phyloP scores from a whole-genome alignment of 805 yeast species.

The Geotrichum ghanense region DNA sequence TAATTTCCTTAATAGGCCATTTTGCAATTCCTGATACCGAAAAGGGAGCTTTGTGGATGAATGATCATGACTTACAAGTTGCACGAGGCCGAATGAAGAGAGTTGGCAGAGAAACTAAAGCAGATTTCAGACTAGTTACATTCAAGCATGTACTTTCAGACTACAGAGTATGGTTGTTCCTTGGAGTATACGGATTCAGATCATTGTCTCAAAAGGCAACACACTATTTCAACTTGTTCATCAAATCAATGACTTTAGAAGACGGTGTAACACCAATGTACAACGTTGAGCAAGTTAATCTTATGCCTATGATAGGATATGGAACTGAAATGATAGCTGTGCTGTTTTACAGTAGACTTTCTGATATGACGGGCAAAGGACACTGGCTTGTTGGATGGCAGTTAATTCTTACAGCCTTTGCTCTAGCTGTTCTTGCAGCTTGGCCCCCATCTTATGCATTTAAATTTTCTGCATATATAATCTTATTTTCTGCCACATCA shows the following conservation, averaged over 20 bases:
- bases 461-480: not conserved
- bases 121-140: not conserved
- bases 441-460: not conserved
- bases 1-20: not conserved
- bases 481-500: not conserved
- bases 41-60: slow-evolving; percentile 22
- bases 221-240: not conserved
- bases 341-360: not conserved
- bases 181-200: slow-evolving; percentile 1
- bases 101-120: not conserved
- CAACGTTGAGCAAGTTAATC: not conserved
- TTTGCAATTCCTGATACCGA: not conserved
- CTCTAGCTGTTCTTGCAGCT: not conserved
- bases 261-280: not conserved
- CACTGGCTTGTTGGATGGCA: not conserved
- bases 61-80: slow-evolving; percentile 22
- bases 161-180: not conserved
- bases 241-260: not conserved
- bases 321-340: not conserved
- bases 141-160: not conserved
- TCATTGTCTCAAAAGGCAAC: not conserved
- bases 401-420: not conserved
- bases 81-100: slow-evolving; percentile 21
- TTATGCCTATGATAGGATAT: slow-evolving; percentile 1
- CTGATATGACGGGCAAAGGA: not conserved